Conservation (phyloP, 164 flowering plant species). For the Liquidambar formosana region DNA sequence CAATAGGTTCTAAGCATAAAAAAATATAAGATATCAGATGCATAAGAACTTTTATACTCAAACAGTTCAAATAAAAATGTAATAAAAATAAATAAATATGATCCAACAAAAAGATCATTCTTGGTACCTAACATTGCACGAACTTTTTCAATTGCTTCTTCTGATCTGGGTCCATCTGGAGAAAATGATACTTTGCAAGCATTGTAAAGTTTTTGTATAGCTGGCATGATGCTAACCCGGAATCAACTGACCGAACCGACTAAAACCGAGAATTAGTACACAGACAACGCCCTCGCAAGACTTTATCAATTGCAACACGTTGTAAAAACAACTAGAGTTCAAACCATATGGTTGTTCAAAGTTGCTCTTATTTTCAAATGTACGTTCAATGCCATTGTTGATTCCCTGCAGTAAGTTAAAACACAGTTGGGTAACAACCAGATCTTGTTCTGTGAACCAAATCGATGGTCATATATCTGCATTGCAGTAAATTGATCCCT, state of each 20-base stretch:
- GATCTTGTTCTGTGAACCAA: slow-evolving; percentile 11
- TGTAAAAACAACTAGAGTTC: background rate
- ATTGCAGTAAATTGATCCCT: slow-evolving; percentile 18
- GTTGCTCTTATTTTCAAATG: background rate
- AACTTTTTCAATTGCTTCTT: slow-evolving; percentile 59
- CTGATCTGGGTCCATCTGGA: slow-evolving; percentile 53
- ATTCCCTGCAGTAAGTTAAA: background rate
- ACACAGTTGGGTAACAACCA: slow-evolving; percentile 14
- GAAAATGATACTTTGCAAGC: slow-evolving; percentile 56
- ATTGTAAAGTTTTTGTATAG: slow-evolving; percentile 55
- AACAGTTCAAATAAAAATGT: background rate
- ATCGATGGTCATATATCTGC: slow-evolving; percentile 17
- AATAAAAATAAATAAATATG: background rate
- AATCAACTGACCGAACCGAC: slow-evolving; percentile 23
- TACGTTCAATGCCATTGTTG: background rate
- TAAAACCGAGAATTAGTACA: slow-evolving; percentile 17
- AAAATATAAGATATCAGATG: background rate
- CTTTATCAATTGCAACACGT: background rate
- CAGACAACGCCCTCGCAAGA: slow-evolving; percentile 22
- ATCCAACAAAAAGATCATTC: background rate
- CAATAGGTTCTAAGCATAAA: background rate
- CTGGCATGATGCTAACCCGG: slow-evolving; percentile 51
- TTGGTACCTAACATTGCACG: slow-evolving; percentile 47
- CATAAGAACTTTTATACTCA: background rate
- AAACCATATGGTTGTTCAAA: background rate